Evolutionary conservation across 257 asterid species (phyloP).

Genomic region (Solanum virginianum): DNA sequence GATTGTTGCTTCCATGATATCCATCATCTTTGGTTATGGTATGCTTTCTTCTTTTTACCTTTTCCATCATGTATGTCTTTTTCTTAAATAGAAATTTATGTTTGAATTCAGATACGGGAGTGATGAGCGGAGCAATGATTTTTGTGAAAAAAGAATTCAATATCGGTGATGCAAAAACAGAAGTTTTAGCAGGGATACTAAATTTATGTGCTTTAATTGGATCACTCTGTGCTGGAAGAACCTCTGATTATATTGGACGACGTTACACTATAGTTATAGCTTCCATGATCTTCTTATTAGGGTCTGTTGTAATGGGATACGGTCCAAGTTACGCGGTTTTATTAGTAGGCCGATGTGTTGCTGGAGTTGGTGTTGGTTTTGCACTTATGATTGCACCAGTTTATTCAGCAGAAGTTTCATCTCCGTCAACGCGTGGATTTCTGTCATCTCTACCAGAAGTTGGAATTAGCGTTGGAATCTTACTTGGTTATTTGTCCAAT

Average conservation of each 20-base stretch:
- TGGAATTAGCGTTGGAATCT: slow-evolving; percentile 51
- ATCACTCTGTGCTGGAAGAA: slow-evolving; percentile 56
- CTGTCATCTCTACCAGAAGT: slow-evolving; percentile 57
- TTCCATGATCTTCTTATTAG: slow-evolving; percentile 45
- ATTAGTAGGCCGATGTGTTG: slow-evolving; percentile 39
- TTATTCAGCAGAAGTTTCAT: slow-evolving; percentile 61
- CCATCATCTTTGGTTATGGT: slow-evolving; percentile 75
- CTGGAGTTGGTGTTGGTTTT: slow-evolving; percentile 77
- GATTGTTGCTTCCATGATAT: slow-evolving; percentile 56
- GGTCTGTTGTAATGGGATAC: slow-evolving; percentile 62
- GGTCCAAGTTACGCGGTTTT: slow-evolving; percentile 44
- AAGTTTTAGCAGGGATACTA: slow-evolving; percentile 54
- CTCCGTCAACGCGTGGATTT: slow-evolving; percentile 54
- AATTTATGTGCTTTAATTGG: slow-evolving; percentile 63
- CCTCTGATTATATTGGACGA: slow-evolving; percentile 58
- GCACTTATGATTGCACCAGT: slow-evolving; percentile 90
- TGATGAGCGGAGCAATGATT: slow-evolving; percentile 82
- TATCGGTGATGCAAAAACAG: slow-evolving; percentile 34
- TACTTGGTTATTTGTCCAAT: slow-evolving; percentile 58
- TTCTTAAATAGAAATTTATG: background rate
- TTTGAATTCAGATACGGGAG: slow-evolving; percentile 51
- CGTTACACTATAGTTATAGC: slow-evolving; percentile 46
- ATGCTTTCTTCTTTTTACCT: background rate
- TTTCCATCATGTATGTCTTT: no score
- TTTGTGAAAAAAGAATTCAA: slow-evolving; percentile 56